Percentiles rank a stretch among this genome's conserved stretches.
Conservation (phyloP, 371 early-diverging fungal genomes). For the Nosema muscidifuracis region DNA sequence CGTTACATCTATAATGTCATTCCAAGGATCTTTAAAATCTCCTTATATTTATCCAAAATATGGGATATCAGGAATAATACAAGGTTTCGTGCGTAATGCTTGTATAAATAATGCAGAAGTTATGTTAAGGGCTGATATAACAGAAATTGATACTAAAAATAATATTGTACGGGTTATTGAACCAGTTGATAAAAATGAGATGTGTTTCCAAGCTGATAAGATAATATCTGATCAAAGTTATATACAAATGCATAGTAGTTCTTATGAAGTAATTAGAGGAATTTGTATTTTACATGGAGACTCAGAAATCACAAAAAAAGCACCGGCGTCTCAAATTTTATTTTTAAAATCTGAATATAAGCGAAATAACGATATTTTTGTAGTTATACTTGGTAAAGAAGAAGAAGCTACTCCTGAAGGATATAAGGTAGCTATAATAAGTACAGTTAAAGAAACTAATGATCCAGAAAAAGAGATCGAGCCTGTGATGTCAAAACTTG, state of each 20-base stretch:
- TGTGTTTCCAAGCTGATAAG: constrained; percentile 32
- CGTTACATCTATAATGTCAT: constrained; percentile 81
- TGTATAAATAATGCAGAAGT: constrained; percentile 55
- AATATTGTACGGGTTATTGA: background rate
- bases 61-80: constrained; percentile 95
- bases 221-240: constrained; percentile 47
- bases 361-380: constrained; percentile 61
- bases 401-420: constrained; percentile 58
- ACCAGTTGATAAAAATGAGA: constrained; percentile 18
- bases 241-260: background rate
- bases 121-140: constrained; percentile 54
- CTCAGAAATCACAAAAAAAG: constrained; percentile 17
- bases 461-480: constrained; percentile 35
- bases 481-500: constrained; percentile 36
- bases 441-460: constrained; percentile 53
- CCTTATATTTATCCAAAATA: constrained; percentile 99
- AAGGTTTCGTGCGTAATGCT: constrained; percentile 86
- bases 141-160: constrained; percentile 6
- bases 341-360: constrained; percentile 45
- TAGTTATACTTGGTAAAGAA: constrained; percentile 55
- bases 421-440: constrained; percentile 61
- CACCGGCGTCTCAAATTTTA: constrained; percentile 36
- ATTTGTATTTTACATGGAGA: constrained; percentile 30
- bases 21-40: constrained; percentile 70
- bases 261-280: constrained; percentile 32